Evolutionary conservation across 1,284 basidiomycete species (phyloP), one percentile per base, ranked within the genome.

Genomic region (Tilletia indica): DNA sequence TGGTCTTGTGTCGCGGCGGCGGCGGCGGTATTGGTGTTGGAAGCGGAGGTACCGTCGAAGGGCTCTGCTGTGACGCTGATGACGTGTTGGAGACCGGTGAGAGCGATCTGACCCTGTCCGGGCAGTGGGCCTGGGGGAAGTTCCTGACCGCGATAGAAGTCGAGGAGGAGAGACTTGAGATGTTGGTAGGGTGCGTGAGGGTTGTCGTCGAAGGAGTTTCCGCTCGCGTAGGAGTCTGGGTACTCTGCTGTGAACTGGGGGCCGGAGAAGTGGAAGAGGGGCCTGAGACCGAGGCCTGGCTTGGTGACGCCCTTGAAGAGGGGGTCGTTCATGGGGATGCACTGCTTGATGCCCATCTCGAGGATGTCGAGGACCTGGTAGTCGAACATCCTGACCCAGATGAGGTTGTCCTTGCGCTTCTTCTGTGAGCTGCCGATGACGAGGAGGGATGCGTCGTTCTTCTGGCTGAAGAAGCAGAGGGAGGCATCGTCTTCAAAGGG

Each of bases 361-460:
- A 94, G 89, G 92, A 97, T 95, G 85, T 99, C 97, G 80, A 99
- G 87, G 31, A 98, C 89, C 79, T 90, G 88, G 39, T 90, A 89
- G 80, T 97, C 92, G 79, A 92, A 99, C 88, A 92, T 94, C 70
- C 97, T 87, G 14, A 91, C 91, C 80, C 97, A 91, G 2, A 92
- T 90, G 71, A 99, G 85, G 70, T 93, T 91, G 82, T 98, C 89
- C 16, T 95, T 95, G 69, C 95, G 87, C 85, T 99, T 99, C 87
- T 99, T 99, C 67, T 91, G 93, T 81, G 91, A 93, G 81, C 95
- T 92, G 1, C 93, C 96, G 56, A 98, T 87, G 14, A 97, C 86
- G 82, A 98, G 97, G 80, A 99, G 87, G 3, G 90, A 91, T 1
- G 95, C 94, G 80, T 99, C 97, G 86, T 99, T 99, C 87, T 99